Conservation (phyloP, 2,329 filamentous ascomycete genomes). For the Pseudogymnoascus sp. region DNA sequence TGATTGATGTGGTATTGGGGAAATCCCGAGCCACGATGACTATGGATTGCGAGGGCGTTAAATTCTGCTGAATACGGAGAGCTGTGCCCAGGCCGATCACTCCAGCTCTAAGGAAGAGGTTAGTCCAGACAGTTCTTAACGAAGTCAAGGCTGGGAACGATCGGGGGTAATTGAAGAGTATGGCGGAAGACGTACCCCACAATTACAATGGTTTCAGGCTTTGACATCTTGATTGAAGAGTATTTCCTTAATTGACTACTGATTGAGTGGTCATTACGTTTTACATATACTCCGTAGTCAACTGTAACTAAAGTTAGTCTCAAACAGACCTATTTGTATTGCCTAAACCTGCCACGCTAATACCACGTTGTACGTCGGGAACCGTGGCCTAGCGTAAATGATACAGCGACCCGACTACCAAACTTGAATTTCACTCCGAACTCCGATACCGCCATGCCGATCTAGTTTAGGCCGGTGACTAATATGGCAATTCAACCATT, state of each 20-base stretch:
- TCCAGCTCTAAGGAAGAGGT: conserved; percentile 28
- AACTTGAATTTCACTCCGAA: too few species aligned
- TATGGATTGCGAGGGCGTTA: conserved; percentile 10
- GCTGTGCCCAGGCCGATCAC: conserved; percentile 34
- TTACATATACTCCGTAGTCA: not conserved
- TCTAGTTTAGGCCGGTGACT: too few species aligned
- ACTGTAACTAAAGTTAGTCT: not conserved
- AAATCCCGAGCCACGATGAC: conserved; percentile 35
- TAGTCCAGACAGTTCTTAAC: not conserved
- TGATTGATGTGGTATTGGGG: conserved; percentile 32
- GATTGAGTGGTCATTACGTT: not conserved
- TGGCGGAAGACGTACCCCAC: not conserved
- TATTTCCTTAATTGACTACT: not conserved
- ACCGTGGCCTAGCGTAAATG: too few species aligned
- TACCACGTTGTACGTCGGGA: too few species aligned
- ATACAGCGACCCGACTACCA: too few species aligned
- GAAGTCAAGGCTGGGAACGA: not conserved
- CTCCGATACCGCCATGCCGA: too few species aligned
- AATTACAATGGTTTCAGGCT: not conserved
- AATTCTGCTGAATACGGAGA: conserved; percentile 28
- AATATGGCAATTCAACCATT: too few species aligned
- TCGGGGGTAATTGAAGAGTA: not conserved
- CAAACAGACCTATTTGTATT: not conserved
- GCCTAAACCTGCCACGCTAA: not conserved
- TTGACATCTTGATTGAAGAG: not conserved